Base-by-base conservation (phyloP, 228 moss, liverwort and hornwort genomes). In the Sphagnum fallax region DNA sequence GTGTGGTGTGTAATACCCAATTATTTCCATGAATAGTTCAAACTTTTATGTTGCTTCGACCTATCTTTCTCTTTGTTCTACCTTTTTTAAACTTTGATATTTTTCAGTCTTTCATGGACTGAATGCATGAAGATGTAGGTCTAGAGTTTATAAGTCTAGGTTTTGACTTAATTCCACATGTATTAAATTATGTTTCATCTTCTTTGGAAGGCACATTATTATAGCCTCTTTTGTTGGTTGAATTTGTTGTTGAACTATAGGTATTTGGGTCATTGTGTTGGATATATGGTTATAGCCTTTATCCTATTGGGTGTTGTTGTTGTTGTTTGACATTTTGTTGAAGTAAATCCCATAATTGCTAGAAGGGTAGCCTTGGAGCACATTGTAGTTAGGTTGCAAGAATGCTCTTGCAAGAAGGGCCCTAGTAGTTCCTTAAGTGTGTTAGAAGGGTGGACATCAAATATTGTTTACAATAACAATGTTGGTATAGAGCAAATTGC, bases 231-330 rank as follows among this genome's bases (percentile, higher is more conserved):
- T 32, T 32, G 32, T 32, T 32, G 32, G 32, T 32, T 32, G 53
- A 55, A 0, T 12, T 55, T 12, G 12, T 7, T 12, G 8, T 7
- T 55, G 53, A 55, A 18, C 10, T 74, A 52, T 83, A 98, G 98
- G 94, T 98, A 98, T 76, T 79, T 98, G 66, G 98, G 98, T 74
- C 98, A 98, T 81, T 98, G 98, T 80, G 80, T 94, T 79, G 91
- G 98, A 62, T 98, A 98, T 73, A 87, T 89, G 62, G 98, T 98
- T 7, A 93, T 98, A 60, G 98, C 98, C 13, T 93, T 91, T 64
- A 94, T 94, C 32, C 81, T 98, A 69, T 77, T 92, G 72, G 90
- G 90, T 61, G 90, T 94, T 69, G 94, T 90, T 71, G 94, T 90
- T 71, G 98, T 94, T 58, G 85, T 89, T 65, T 83, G 94, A 65